Evolutionary conservation across 108 stramenopile species (phyloP).

Genomic region (Fragilaria crotonensis): DNA sequence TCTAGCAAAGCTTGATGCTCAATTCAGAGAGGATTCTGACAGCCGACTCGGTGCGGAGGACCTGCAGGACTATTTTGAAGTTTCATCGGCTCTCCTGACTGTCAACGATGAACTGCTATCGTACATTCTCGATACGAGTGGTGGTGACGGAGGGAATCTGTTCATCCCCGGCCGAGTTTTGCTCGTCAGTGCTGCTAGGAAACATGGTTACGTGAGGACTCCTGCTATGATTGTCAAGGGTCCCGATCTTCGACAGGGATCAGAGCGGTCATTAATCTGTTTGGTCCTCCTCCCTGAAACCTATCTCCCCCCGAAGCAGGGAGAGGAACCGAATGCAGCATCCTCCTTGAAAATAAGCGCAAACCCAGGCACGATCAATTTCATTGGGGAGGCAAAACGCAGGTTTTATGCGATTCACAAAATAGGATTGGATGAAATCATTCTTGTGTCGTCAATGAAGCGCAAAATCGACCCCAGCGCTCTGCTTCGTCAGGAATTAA

Average conservation of each 20-base stretch:
- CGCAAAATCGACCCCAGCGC: conserved; percentile 51
- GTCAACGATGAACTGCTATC: conserved; percentile 38
- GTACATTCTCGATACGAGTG: conserved; percentile 30
- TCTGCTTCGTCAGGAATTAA: conserved; percentile 39
- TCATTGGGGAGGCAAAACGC: conserved; percentile 38
- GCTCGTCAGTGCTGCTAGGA: conserved; percentile 56
- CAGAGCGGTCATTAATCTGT: conserved; percentile 32
- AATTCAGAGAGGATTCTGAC: conserved; percentile 40
- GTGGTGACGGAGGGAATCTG: conserved; percentile 42
- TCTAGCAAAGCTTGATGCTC: conserved; percentile 59
- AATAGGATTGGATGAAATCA: conserved; percentile 51
- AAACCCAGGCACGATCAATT: conserved; percentile 37
- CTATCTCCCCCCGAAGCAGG: conserved; percentile 25
- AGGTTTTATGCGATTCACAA: conserved; percentile 47
- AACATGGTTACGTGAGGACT: conserved; percentile 48
- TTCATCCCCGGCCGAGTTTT: conserved; percentile 52
- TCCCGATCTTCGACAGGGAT: conserved; percentile 17
- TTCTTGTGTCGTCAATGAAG: conserved; percentile 52
- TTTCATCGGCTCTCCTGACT: conserved; percentile 30
- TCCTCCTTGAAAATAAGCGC: conserved; percentile 2
- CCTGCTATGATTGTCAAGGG: conserved; percentile 55
- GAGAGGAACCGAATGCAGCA: conserved; percentile 2
- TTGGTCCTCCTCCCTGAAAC: conserved; percentile 61
- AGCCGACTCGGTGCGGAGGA: conserved; percentile 66
- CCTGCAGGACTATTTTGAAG: conserved; percentile 57